A percentile compares a stretch with the other conserved stretches of the same genome.
Conservation (phyloP, 129 eudicot species). For the Tagetes erecta region DNA sequence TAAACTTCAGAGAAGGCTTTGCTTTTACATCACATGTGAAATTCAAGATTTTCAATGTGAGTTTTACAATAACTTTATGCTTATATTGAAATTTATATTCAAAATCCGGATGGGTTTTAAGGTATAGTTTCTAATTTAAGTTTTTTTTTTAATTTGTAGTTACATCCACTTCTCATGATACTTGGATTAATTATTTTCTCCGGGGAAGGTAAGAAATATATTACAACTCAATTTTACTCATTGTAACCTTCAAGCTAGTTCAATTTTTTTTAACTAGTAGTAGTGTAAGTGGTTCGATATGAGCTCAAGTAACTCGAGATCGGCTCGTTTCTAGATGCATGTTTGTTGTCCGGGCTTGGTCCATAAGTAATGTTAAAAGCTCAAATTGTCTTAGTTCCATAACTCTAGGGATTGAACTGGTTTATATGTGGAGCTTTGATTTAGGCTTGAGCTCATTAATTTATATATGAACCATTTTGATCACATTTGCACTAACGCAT, state of each 20-base stretch:
- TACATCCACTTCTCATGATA: conserved; percentile 73
- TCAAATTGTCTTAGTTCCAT: too few relatives aligned
- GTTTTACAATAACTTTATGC: background rate
- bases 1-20: conserved; percentile 61
- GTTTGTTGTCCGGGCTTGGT: too few relatives aligned
- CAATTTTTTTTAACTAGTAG: too few relatives aligned
- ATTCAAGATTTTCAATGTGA: conserved; percentile 64
- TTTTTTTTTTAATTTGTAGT: conserved; percentile 35
- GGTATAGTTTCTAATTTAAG: background rate
- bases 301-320: too few relatives aligned
- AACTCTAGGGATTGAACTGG: too few relatives aligned
- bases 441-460: too few relatives aligned
- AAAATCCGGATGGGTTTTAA: background rate
- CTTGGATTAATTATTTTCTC: conserved; percentile 60
- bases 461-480: background rate
- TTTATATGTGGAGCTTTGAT: too few relatives aligned
- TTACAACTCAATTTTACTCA: background rate
- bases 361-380: too few relatives aligned
- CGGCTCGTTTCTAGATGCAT: too few relatives aligned
- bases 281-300: too few relatives aligned
- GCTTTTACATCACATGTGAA: conserved; percentile 54
- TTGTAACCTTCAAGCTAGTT: too few relatives aligned
- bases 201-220: conserved; percentile 63
- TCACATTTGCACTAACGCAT: background rate
- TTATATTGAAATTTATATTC: background rate